These are phyloP conservation scores for Starmera quercuum DNA, from an alignment of 805 yeast genomes.

Conservation along the genomic window DNA sequence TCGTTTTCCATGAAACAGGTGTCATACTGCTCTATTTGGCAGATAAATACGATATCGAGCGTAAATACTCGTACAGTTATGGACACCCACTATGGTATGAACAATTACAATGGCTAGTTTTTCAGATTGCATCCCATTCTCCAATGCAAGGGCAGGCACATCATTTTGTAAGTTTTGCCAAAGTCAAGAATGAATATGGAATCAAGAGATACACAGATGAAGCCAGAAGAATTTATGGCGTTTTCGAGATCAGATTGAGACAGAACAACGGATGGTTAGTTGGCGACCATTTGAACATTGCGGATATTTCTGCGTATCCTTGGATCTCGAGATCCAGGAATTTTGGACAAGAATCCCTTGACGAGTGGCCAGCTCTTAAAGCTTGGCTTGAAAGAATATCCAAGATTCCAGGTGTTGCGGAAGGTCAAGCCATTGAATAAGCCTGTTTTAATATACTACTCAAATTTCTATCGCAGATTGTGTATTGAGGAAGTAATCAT, in stretches of 20 bases:
- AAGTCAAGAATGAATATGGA: constrained; percentile 42
- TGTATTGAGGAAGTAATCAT: no score
- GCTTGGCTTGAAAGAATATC: constrained; percentile 30
- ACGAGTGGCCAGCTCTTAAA: constrained; percentile 25
- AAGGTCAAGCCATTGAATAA: constrained; percentile 15
- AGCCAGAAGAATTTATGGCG: constrained; percentile 40
- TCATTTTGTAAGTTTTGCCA: constrained; percentile 35
- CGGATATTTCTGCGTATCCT: constrained; percentile 41
- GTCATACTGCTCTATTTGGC: constrained; percentile 50
- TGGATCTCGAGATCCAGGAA: constrained; percentile 40
- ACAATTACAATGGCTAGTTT: constrained; percentile 41
- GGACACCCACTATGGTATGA: constrained; percentile 38
- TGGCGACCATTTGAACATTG: constrained; percentile 47
- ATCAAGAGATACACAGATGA: constrained; percentile 42
- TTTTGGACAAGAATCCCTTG: constrained; percentile 2
- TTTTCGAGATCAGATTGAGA: constrained; percentile 39
- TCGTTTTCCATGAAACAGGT: constrained; percentile 45
- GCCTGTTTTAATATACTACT: no score
- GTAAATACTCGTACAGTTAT: constrained; percentile 26
- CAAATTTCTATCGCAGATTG: no score
- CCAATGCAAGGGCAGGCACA: constrained; percentile 47
- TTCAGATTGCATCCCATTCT: constrained; percentile 48
- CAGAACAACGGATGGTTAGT: constrained; percentile 44
- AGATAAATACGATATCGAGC: constrained; percentile 47
- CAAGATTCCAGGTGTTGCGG: constrained; percentile 19